Base-by-base conservation (phyloP, 2,329 filamentous ascomycete species). In the Fusarium paranaense region DNA sequence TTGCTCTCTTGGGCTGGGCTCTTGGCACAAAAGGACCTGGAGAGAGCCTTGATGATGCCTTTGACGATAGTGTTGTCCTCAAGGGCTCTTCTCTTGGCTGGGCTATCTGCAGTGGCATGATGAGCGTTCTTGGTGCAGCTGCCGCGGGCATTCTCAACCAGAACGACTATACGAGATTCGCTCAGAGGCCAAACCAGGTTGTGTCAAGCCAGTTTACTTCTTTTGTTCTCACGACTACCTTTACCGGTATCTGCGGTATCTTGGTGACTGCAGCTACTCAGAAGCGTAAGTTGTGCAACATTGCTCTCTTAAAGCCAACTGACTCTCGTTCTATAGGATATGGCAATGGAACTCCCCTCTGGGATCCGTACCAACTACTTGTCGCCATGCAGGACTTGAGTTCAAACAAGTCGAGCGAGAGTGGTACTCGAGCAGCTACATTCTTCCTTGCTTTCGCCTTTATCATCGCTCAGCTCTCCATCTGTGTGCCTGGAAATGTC, bases 101-200 rank as follows among this genome's bases (percentile, higher is more conserved):
- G 61, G 45, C 61, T 11, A 63, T 63, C 9, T 38, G 32, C 16
- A 27, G 32, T 30, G 47, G 61, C 20, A 38, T 63, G 16, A 63
- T 38, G 33, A 63, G 32, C 32, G 61, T 63, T 22, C 32, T 63
- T 10, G 47, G 61, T 20, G 61, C 32, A 10, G 30, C 37, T 32
- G 61, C 61, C 11, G 61, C 37, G 4, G 61, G 61, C 1, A 11
- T 63, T 18, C 32, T 38, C 30, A 63, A 63, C 16, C 32, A 33
- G 20, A 63, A 63, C 32, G 61, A 63, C n/a, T 63, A 63, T 27
- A 63, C 61, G 13, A 38, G 61, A 35, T 63, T 63, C 27, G 61
- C 61, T 18, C 22, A 27, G 18, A 54, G 35, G 25, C 61, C 45
- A 11, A 56, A 27, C 50, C 50, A 56, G 50, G 50, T 56, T 9